phyloP scores from a whole-genome alignment of 306 rosid genomes.

The Prunus armeniaca region DNA sequence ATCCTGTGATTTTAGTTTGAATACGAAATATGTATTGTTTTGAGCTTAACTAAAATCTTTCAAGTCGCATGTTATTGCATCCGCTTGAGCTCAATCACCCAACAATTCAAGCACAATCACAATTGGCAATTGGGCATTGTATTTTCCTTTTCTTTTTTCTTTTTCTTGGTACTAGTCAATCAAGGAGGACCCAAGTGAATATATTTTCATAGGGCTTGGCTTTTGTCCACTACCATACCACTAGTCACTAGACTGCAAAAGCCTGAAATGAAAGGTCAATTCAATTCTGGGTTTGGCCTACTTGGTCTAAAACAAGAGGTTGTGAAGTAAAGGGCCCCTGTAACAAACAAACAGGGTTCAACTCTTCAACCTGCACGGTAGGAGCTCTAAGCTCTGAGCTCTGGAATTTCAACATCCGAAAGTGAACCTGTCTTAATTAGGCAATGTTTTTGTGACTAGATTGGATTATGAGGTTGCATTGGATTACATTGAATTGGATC shows the following conservation, averaged over 20 bases:
- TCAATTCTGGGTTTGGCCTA: conserved; percentile 3
- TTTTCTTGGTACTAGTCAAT: neutral
- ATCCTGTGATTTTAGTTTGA: conserved; percentile 11
- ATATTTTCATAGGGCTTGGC: neutral
- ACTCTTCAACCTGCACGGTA: no score
- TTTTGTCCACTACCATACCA: neutral
- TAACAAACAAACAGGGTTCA: no score
- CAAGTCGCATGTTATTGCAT: neutral
- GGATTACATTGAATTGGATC: no score
- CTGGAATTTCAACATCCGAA: neutral
- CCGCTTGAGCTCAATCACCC: neutral
- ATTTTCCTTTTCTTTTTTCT: neutral
- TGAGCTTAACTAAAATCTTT: neutral
- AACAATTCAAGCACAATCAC: neutral
- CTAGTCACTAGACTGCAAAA: neutral
- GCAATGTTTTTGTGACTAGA: no score
- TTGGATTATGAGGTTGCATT: no score
- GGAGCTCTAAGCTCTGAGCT: neutral
- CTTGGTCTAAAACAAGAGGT: neutral
- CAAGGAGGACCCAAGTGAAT: neutral
- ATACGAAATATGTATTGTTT: neutral
- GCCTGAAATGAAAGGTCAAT: conserved; percentile 5
- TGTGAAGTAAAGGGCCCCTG: neutral
- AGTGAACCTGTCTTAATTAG: neutral
- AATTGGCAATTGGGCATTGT: no score